phyloP scores from a whole-genome alignment of 2,329 filamentous ascomycete species.

The Pseudogymnoascus sp. region DNA sequence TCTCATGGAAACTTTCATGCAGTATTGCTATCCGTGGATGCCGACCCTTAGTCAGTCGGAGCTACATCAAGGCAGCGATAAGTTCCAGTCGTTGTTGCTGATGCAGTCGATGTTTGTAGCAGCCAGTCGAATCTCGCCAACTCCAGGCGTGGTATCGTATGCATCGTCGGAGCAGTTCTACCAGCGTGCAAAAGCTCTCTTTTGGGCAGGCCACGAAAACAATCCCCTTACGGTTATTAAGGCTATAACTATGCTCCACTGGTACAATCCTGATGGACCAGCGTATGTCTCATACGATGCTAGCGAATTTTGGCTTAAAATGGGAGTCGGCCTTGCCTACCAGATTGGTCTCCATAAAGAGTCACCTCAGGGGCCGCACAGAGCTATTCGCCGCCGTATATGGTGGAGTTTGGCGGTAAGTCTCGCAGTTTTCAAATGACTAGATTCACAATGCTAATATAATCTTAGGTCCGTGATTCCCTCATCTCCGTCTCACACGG shows the following conservation, averaged over 20 bases:
- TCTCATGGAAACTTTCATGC: not conserved
- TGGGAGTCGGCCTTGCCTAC: not conserved
- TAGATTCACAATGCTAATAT: not conserved
- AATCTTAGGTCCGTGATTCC: not conserved
- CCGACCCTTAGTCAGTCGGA: not conserved
- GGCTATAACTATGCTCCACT: conserved; percentile 28
- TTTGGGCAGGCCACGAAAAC: conserved; percentile 28
- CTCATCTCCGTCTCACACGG: not conserved
- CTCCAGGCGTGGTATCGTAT: not conserved
- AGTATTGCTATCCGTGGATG: not conserved
- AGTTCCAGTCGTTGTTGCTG: not conserved
- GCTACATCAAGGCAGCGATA: not conserved
- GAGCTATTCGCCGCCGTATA: not conserved
- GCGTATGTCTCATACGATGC: conserved; percentile 22
- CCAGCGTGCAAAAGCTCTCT: conserved; percentile 27
- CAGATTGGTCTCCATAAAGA: not conserved
- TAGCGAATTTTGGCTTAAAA: not conserved
- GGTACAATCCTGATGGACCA: conserved; percentile 29
- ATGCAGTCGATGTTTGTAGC: not conserved
- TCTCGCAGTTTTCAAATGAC: not conserved
- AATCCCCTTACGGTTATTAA: conserved; percentile 27
- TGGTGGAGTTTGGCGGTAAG: not conserved
- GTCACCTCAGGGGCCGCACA: not conserved
- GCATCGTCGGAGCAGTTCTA: conserved; percentile 15
- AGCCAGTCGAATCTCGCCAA: not conserved